phyloP scores from a whole-genome alignment of 2,329 filamentous ascomycete genomes.

The Blastomyces emzantsi region DNA sequence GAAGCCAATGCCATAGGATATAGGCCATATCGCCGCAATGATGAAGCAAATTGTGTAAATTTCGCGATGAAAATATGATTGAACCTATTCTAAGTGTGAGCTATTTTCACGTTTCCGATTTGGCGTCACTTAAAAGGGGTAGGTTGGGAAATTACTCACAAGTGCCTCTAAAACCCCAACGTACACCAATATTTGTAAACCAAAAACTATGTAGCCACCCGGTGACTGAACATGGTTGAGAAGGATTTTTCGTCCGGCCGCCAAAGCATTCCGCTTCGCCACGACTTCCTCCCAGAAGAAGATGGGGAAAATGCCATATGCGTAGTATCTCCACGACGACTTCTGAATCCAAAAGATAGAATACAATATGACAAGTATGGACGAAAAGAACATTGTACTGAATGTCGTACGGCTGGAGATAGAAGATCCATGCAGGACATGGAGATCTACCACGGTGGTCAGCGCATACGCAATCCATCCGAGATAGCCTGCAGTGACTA shows the following conservation, averaged over 20 bases:
- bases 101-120: neutral
- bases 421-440: constrained; percentile 66
- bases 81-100: constrained; percentile 48
- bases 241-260: constrained; percentile 56
- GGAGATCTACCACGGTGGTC: constrained; percentile 77
- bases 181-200: constrained; percentile 57
- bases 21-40: constrained; percentile 68
- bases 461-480: constrained; percentile 93
- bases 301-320: constrained; percentile 84
- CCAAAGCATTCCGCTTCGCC: constrained; percentile 61
- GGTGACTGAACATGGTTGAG: constrained; percentile 59
- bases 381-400: constrained; percentile 61
- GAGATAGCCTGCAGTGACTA: constrained; percentile 84
- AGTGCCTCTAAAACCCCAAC: constrained; percentile 70
- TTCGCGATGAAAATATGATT: constrained; percentile 86
- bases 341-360: constrained; percentile 70
- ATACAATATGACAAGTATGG: constrained; percentile 64
- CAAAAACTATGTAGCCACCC: constrained; percentile 49
- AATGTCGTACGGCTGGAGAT: constrained; percentile 53
- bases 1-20: constrained; percentile 64
- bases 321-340: constrained; percentile 77
- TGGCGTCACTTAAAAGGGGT: neutral
- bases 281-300: constrained; percentile 96
- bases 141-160: constrained; percentile 43
- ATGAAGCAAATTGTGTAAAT: constrained; percentile 75